These are phyloP conservation scores for Alternaria dauci DNA, from an alignment of 2,329 filamentous ascomycete genomes.

Conservation along the genomic window DNA sequence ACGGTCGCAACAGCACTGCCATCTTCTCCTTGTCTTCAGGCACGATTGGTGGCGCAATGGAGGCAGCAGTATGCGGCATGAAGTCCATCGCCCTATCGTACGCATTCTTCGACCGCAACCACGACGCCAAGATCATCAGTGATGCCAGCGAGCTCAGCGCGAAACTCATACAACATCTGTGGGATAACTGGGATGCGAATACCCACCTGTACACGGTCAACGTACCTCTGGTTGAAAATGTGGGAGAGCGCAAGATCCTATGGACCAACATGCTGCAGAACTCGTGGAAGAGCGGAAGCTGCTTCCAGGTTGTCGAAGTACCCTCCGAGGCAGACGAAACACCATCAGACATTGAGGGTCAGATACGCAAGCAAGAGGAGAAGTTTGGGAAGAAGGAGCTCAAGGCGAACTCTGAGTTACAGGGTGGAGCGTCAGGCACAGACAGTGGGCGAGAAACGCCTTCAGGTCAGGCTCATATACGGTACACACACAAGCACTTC, in stretches of 20 bases:
- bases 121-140: conserved; percentile 81
- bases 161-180: conserved; percentile 79
- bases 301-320: conserved; percentile 81
- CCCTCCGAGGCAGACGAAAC: conserved; percentile 67
- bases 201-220: conserved; percentile 93
- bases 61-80: conserved; percentile 58
- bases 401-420: conserved; percentile 23
- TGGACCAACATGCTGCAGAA: conserved; percentile 91
- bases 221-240: conserved; percentile 80
- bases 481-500: conserved; percentile 84
- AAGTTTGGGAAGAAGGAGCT: conserved; percentile 56
- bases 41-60: conserved; percentile 60
- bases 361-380: conserved; percentile 71
- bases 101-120: conserved; percentile 86
- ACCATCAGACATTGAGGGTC: conserved; percentile 73
- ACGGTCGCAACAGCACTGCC: conserved; percentile 60
- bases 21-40: conserved; percentile 60
- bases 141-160: conserved; percentile 79
- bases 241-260: conserved; percentile 75
- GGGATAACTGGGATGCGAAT: conserved; percentile 72
- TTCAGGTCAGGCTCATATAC: conserved; percentile 45
- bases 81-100: conserved; percentile 83
- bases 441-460: conserved; percentile 45
- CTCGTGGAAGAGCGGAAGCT: conserved; percentile 83
- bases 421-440: conserved; percentile 31